Evolutionary conservation across 257 asterid species (phyloP), one percentile per base, ranked within the genome.

Genomic region (Nicotiana undulata): DNA sequence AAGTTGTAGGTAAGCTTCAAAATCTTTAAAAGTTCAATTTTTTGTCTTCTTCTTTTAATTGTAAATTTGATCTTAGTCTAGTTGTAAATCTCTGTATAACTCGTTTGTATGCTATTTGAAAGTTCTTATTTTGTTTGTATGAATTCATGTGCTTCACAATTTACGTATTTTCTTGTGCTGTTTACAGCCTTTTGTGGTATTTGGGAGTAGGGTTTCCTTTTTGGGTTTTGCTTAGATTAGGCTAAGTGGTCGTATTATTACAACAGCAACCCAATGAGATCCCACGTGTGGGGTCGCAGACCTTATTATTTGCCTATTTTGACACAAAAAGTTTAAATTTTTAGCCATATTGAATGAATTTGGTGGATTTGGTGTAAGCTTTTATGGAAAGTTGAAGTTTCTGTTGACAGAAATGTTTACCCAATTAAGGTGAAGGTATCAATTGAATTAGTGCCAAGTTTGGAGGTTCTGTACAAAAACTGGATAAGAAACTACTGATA

Each of bases 1-100:
- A 74, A 46, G 93, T 93, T 82, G 93, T 91, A 20, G 97, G 97
- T 93, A 83, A 89, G 87, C 85, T 86, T 83, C 80, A 18, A 53
- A 81, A 22, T 20, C 78, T 52, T 52, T 18, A 11, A 31, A 20
- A 46, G 0, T 74, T 20, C 26, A 7, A 22, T 22, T 79, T 66
- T 56, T 55, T 75, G 34, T 3, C 34, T 40, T 40, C 11, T 40
- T 40, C 12, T 40, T 40, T 40, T 8, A 40, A 16, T 66, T 67
- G 46, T 4, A 65, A 16, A 32, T 18, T 65, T 46, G 49, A 18
- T 84, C n/a, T 11, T 22, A 20, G 4, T 52, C 3, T 59, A 49
- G 16, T 1, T 49, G 32, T 29, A 28, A 20, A 15, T 24, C 60
- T 60, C 10, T 72, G 32, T 60, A 5, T 4, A 29, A 28, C 13